These are phyloP conservation scores for Heterobasidion irregulare DNA, from an alignment of 1,284 basidiomycete species.

Conservation along the genomic window DNA sequence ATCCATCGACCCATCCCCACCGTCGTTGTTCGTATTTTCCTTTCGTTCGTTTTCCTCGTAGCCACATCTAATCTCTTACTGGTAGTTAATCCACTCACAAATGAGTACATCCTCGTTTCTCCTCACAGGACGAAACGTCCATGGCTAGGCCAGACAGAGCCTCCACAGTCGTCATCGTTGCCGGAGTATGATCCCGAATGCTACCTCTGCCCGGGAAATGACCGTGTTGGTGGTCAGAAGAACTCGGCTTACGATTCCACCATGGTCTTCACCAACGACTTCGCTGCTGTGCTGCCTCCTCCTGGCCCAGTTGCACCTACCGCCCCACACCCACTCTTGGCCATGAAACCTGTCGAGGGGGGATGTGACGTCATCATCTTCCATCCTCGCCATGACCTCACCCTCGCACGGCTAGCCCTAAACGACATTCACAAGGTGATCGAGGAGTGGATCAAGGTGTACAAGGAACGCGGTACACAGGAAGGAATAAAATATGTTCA, in stretches of 20 bases:
- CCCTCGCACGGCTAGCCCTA: constrained; percentile 65
- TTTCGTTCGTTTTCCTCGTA: neutral
- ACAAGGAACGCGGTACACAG: constrained; percentile 50
- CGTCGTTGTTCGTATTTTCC: constrained; percentile 47
- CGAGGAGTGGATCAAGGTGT: constrained; percentile 70
- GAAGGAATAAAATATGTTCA: constrained; percentile 77
- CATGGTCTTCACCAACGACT: constrained; percentile 81
- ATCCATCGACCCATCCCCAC: constrained; percentile 63
- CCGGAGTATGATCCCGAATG: constrained; percentile 75
- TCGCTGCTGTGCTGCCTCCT: constrained; percentile 69
- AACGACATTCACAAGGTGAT: constrained; percentile 67
- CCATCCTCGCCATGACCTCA: constrained; percentile 87
- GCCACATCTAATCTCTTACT: no score
- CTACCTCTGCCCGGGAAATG: constrained; percentile 89
- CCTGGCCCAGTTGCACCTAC: constrained; percentile 39
- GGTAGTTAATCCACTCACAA: constrained; percentile 69
- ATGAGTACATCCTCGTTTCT: constrained; percentile 77
- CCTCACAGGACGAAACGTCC: constrained; percentile 79
- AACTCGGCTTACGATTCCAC: constrained; percentile 72
- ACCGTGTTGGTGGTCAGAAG: constrained; percentile 63
- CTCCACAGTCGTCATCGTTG: constrained; percentile 42
- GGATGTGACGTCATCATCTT: constrained; percentile 89
- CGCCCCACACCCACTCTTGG: constrained; percentile 57
- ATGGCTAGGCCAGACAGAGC: constrained; percentile 81
- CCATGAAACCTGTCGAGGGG: constrained; percentile 69